Evolutionary conservation across 345 rosid species (phyloP).

Genomic region (Citrus sinensis): DVS_A1.0 CM039168.1:27722501-27723000

Average conservation of each 20-base stretch:
- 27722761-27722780: too few relatives aligned
- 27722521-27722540: slow-evolving; percentile 39
- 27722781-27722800: slow-evolving; percentile 44
- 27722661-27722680: fast-evolving
- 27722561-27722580: slow-evolving; percentile 30
- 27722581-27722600: slow-evolving; percentile 59
- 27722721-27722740: fast-evolving
- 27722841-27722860: slow-evolving; percentile 54
- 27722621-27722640: too few relatives aligned
- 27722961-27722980: too few relatives aligned
- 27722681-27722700: too few relatives aligned
- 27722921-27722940: too few relatives aligned
- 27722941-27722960: too few relatives aligned
- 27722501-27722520: too few relatives aligned
- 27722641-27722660: too few relatives aligned
- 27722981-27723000: too few relatives aligned
- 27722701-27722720: fast-evolving
- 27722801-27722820: slow-evolving; percentile 64
- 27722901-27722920: too few relatives aligned
- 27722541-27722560: slow-evolving; percentile 65
- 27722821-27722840: slow-evolving; percentile 84
- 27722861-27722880: too few relatives aligned
- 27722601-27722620: slow-evolving; percentile 26
- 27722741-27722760: too few relatives aligned
- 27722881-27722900: neutral